Conservation (phyloP, 352 stramenopile species). For the Phytophthora colocasiae region DNA sequence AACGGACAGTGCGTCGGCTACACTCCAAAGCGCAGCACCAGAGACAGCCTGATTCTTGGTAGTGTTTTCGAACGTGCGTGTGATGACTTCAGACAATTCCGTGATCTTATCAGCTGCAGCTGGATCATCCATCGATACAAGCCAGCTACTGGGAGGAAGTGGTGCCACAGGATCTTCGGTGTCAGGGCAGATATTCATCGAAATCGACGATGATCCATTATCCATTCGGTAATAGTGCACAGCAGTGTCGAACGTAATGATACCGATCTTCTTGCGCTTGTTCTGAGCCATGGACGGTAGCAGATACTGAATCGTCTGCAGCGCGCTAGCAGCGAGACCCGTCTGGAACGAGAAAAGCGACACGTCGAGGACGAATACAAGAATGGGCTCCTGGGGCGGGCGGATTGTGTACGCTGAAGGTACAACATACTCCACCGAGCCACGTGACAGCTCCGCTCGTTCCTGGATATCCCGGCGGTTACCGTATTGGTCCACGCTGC, state of each 20-base stretch:
- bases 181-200: constrained; percentile 79
- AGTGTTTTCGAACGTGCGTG: constrained; percentile 68
- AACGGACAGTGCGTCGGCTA: constrained; percentile 71
- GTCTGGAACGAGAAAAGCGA: constrained; percentile 88
- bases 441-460: constrained; percentile 79
- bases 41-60: constrained; percentile 84
- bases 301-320: constrained; percentile 84
- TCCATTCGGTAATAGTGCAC: constrained; percentile 91
- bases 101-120: constrained; percentile 73
- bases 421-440: constrained; percentile 90
- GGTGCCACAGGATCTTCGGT: constrained; percentile 82
- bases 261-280: constrained; percentile 89
- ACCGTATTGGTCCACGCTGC: constrained; percentile 87
- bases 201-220: constrained; percentile 59
- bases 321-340: constrained; percentile 57
- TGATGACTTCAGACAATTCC: constrained; percentile 74
- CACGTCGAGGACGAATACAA: constrained; percentile 90
- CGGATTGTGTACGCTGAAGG: constrained; percentile 84
- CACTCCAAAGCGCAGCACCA: constrained; percentile 78
- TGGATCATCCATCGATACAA: constrained; percentile 85
- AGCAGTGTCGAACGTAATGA: constrained; percentile 85
- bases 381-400: constrained; percentile 83
- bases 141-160: constrained; percentile 77
- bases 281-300: constrained; percentile 78
- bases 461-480: constrained; percentile 83